phyloP scores from a whole-genome alignment of 345 rosid genomes.

The Eucalyptus viminalis region DNA sequence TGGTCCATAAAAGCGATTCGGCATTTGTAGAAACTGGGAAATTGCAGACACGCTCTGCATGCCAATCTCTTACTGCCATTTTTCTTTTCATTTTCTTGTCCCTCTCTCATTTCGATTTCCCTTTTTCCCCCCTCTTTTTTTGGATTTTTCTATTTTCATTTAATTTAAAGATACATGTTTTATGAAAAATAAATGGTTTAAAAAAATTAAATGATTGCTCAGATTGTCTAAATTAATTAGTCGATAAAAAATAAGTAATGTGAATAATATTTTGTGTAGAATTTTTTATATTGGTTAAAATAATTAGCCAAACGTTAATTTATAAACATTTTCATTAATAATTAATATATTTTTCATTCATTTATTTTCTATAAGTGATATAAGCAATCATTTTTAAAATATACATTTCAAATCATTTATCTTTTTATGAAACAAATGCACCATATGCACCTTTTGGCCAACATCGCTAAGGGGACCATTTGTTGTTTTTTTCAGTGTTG shows the following conservation, averaged over 20 bases:
- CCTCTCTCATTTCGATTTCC: background rate
- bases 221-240: too few relatives aligned
- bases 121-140: background rate
- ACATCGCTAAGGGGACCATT: background rate
- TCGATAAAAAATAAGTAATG: background rate
- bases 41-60: background rate
- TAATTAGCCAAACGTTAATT: background rate
- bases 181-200: too few relatives aligned
- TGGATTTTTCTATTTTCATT: background rate
- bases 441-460: fast-evolving
- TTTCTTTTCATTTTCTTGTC: background rate
- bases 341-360: background rate
- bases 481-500: background rate
- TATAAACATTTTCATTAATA: background rate
- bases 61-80: background rate
- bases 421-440: background rate
- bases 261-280: background rate
- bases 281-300: background rate
- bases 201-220: too few relatives aligned
- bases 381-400: background rate
- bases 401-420: background rate
- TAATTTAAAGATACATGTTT: background rate
- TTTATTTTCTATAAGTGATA: background rate
- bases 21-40: background rate
- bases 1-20: background rate